phyloP scores from a whole-genome alignment of 352 stramenopile genomes.

The Globisporangium acanthophoron region DNA sequence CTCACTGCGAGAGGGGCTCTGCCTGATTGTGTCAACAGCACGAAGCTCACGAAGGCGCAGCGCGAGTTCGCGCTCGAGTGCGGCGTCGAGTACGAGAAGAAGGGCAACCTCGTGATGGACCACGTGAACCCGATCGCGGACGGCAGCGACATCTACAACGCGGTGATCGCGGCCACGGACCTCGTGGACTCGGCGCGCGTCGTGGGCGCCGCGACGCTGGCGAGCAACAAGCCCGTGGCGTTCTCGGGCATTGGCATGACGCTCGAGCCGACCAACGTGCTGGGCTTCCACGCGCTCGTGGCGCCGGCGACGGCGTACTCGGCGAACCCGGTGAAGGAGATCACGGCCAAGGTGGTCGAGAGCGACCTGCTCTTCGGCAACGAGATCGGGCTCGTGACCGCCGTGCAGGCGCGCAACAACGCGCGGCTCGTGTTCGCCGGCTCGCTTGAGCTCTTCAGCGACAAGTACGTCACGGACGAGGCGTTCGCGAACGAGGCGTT shows the following conservation, averaged over 20 bases:
- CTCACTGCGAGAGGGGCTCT: background rate
- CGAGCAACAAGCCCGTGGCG: slow-evolving; percentile 61
- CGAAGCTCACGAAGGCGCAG: slow-evolving; percentile 75
- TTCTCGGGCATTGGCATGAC: slow-evolving; percentile 81
- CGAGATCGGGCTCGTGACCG: slow-evolving; percentile 76
- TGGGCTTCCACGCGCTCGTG: slow-evolving; percentile 75
- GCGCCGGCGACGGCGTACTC: slow-evolving; percentile 82
- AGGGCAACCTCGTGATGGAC: slow-evolving; percentile 85
- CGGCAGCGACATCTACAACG: slow-evolving; percentile 69
- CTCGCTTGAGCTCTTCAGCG: slow-evolving; percentile 86
- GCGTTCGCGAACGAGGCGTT: slow-evolving; percentile 78
- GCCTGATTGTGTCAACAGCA: slow-evolving; percentile 14
- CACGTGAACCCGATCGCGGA: slow-evolving; percentile 68
- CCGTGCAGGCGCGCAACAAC: slow-evolving; percentile 90
- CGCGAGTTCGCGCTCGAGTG: slow-evolving; percentile 84
- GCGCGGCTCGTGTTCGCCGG: slow-evolving; percentile 84
- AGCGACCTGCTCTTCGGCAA: slow-evolving; percentile 67
- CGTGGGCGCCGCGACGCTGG: slow-evolving; percentile 35
- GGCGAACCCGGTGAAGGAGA: slow-evolving; percentile 67
- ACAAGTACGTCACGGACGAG: slow-evolving; percentile 72
- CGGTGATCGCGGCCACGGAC: slow-evolving; percentile 59
- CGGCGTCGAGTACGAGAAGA: slow-evolving; percentile 87
- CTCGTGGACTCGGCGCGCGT: slow-evolving; percentile 66
- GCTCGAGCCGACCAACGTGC: slow-evolving; percentile 77
- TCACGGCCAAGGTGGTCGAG: slow-evolving; percentile 50